Evolutionary conservation across 495 filamentous ascomycete genomes (phyloP).

Genomic region (Niebla homalea): DNA sequence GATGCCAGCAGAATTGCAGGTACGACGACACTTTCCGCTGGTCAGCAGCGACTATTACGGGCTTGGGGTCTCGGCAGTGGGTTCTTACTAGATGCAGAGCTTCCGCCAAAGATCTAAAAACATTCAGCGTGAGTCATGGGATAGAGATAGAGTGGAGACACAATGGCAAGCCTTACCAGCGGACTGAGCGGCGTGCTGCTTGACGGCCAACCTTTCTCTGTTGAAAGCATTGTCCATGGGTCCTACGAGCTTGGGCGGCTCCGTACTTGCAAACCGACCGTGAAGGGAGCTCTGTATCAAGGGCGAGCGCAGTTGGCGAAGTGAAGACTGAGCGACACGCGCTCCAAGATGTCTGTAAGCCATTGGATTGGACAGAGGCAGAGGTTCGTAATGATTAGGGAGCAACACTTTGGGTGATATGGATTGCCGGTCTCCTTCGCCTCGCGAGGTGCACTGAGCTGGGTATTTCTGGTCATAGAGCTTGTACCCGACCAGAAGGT

Average conservation of each 20-base stretch:
- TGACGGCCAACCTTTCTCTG: conserved; percentile 68
- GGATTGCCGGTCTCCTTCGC: too few species aligned
- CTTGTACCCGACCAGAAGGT: too few species aligned
- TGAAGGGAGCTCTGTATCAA: conserved; percentile 45
- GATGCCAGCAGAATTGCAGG: conserved; percentile 56
- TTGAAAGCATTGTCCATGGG: conserved; percentile 72
- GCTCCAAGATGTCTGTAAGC: neutral
- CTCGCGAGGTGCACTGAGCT: too few species aligned
- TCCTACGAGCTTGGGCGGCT: conserved; percentile 30
- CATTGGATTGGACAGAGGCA: too few species aligned
- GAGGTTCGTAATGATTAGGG: too few species aligned
- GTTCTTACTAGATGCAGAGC: conserved; percentile 71
- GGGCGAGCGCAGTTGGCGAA: conserved; percentile 38
- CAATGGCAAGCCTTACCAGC: conserved; percentile 39
- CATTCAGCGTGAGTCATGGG: neutral
- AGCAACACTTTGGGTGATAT: too few species aligned
- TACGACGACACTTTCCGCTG: conserved; percentile 43
- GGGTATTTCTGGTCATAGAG: too few species aligned
- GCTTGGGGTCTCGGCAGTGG: neutral
- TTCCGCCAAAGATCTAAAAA: conserved; percentile 77
- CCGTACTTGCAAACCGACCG: conserved; percentile 56
- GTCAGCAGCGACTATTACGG: conserved; percentile 4
- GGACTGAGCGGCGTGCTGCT: conserved; percentile 70
- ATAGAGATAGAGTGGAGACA: neutral
- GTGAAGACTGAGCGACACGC: conserved; percentile 9